Evolutionary conservation across 1,284 basidiomycete species (phyloP).

Genomic region (Moesziomyces globuligerus): DNA sequence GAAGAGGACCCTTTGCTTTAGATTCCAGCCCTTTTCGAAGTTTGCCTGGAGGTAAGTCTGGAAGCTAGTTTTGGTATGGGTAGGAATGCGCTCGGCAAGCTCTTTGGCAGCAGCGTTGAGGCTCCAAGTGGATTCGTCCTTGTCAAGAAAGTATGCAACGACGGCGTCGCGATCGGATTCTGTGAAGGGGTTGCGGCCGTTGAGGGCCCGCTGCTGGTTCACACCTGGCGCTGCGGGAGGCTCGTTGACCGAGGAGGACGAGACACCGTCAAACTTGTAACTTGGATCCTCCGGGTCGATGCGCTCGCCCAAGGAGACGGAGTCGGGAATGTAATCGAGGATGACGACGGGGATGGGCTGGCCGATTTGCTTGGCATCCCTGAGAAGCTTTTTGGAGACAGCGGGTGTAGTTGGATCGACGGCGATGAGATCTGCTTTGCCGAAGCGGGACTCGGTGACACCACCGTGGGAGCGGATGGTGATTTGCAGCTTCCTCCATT

Average conservation of each 20-base stretch:
- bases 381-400: constrained; percentile 9
- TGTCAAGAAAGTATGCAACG: constrained; percentile 34
- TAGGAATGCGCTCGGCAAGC: constrained; percentile 25
- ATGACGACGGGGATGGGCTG: constrained; percentile 43
- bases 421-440: constrained; percentile 33
- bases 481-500: constrained; percentile 12
- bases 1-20: constrained; percentile 14
- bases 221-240: constrained; percentile 7
- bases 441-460: constrained; percentile 26
- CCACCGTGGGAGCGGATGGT: constrained; percentile 31
- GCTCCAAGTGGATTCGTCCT: constrained; percentile 32
- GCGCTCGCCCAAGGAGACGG: constrained; percentile 8
- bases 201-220: constrained; percentile 5
- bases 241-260: not conserved
- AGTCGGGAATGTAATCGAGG: constrained; percentile 27
- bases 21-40: constrained; percentile 38
- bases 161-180: constrained; percentile 35
- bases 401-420: constrained; percentile 12
- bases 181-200: constrained; percentile 39
- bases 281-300: constrained; percentile 22
- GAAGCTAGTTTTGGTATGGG: constrained; percentile 47
- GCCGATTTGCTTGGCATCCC: constrained; percentile 19
- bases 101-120: constrained; percentile 43
- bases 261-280: constrained; percentile 27
- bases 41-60: constrained; percentile 49